These are phyloP conservation scores for Serpula lacrymans DNA, from an alignment of 768 basidiomycete species.

Conservation along the genomic window DNA sequence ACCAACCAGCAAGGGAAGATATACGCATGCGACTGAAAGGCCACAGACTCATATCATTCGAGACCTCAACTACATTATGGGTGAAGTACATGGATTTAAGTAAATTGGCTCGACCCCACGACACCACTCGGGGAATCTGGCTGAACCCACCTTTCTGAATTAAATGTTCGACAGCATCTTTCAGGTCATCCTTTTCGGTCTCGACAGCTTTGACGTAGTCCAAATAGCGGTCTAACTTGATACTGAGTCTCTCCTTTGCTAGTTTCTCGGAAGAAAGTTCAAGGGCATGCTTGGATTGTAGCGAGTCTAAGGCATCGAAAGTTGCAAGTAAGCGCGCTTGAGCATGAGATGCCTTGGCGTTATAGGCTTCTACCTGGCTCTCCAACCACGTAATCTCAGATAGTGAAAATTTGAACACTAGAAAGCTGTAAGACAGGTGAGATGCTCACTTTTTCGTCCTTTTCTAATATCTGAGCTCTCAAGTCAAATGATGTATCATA, in stretches of 20 bases:
- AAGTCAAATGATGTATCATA: conserved; percentile 14
- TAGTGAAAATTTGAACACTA: background rate
- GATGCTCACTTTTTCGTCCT: conserved; percentile 23
- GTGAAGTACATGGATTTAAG: conserved; percentile 1
- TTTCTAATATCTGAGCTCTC: conserved; percentile 16
- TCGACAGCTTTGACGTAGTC: conserved; percentile 33
- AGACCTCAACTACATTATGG: conserved; percentile 38
- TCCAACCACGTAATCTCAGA: conserved; percentile 27
- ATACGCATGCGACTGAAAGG: conserved; percentile 43
- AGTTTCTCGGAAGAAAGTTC: conserved; percentile 36
- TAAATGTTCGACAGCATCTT: conserved; percentile 48
- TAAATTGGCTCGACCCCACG: background rate
- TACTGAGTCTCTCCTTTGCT: conserved; percentile 32
- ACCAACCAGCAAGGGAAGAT: conserved; percentile 41
- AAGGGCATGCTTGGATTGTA: conserved; percentile 34
- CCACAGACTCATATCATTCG: conserved; percentile 43
- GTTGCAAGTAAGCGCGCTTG: conserved; percentile 47
- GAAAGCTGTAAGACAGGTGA: background rate
- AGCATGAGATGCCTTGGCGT: conserved; percentile 37
- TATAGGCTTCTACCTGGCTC: conserved; percentile 31
- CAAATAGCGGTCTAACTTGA: conserved; percentile 34
- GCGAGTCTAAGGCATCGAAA: conserved; percentile 46
- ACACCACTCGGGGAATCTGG: background rate
- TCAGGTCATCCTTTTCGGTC: conserved; percentile 49
- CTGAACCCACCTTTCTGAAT: conserved; percentile 55